Conservation (phyloP, 306 rosid species). For the Geum urbanum region DNA sequence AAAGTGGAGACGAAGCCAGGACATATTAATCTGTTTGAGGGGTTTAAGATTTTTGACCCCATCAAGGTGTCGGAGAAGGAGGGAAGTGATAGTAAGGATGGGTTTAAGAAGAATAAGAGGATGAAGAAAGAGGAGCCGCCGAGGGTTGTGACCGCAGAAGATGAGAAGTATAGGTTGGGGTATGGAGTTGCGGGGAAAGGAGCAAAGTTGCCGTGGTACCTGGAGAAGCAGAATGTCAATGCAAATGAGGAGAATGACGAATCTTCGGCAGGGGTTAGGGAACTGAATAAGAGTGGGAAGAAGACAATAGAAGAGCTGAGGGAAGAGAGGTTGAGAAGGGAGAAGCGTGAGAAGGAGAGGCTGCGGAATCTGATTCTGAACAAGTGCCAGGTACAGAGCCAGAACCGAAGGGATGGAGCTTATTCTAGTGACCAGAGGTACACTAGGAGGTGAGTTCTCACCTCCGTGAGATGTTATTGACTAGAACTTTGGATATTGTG, state of each 20-base stretch:
- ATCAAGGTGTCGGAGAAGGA: slow-evolving; percentile 35
- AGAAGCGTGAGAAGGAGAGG: slow-evolving; percentile 76
- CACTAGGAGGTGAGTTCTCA: slow-evolving; percentile 43
- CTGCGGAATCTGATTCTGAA: slow-evolving; percentile 46
- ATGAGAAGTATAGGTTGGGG: slow-evolving; percentile 82
- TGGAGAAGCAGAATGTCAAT: slow-evolving; percentile 37
- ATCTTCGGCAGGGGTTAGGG: slow-evolving; percentile 15
- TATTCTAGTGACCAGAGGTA: slow-evolving; percentile 27
- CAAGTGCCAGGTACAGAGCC: slow-evolving; percentile 19
- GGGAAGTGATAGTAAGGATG: slow-evolving; percentile 31
- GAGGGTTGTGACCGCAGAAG: slow-evolving; percentile 57
- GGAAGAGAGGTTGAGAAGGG: slow-evolving; percentile 71
- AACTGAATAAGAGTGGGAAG: slow-evolving; percentile 44
- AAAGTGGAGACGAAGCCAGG: slow-evolving; percentile 41
- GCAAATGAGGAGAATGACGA: slow-evolving; percentile 20
- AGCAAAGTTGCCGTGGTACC: slow-evolving; percentile 86
- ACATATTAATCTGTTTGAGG: slow-evolving; percentile 78
- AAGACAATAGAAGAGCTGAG: slow-evolving; percentile 80
- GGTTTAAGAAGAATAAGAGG: slow-evolving; percentile 49
- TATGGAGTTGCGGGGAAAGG: slow-evolving; percentile 89
- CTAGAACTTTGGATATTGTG: neutral
- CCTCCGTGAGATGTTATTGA: neutral
- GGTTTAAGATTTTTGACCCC: slow-evolving; percentile 79
- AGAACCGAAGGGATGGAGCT: slow-evolving; percentile 26
- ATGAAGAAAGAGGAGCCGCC: slow-evolving; percentile 56